phyloP scores from a whole-genome alignment of 192 early-diverging fungal species.

The Entophlyctis luteolus region DNA sequence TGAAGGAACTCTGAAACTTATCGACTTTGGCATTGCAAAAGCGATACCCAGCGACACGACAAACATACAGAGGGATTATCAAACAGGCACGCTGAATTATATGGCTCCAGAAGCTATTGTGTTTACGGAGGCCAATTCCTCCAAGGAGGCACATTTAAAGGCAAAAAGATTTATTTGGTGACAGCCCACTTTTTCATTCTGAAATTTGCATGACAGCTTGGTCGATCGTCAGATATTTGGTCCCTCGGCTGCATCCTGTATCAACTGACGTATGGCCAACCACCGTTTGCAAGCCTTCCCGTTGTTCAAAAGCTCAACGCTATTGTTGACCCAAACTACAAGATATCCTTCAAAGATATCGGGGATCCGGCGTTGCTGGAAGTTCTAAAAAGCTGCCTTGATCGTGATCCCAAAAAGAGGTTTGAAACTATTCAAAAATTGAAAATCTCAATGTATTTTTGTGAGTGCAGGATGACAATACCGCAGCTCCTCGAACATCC shows the following conservation, averaged over 20 bases:
- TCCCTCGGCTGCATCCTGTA: constrained; percentile 90
- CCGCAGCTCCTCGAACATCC: constrained; percentile 42
- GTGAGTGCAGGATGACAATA: constrained; percentile 14
- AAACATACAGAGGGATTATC: constrained; percentile 82
- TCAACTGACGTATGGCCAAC: constrained; percentile 79
- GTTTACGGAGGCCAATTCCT: constrained; percentile 24
- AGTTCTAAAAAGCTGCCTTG: constrained; percentile 68
- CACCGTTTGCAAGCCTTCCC: constrained; percentile 76
- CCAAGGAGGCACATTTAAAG: constrained; percentile 17
- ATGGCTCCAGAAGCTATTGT: constrained; percentile 91
- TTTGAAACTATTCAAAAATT: neutral
- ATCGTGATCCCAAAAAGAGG: constrained; percentile 53
- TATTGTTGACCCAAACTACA: constrained; percentile 66
- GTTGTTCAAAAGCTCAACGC: constrained; percentile 63
- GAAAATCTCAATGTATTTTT: neutral
- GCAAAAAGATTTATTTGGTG: constrained; percentile 7
- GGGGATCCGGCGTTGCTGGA: constrained; percentile 40
- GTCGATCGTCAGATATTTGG: constrained; percentile 82
- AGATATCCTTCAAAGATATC: constrained; percentile 61
- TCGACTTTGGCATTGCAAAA: constrained; percentile 99
- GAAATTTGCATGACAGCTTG: constrained; percentile 46
- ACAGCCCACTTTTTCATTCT: constrained; percentile 11
- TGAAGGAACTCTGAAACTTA: constrained; percentile 79
- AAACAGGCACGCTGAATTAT: constrained; percentile 89
- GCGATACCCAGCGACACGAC: constrained; percentile 89